Conservation (phyloP, 2,329 filamentous ascomycete genomes). For the Cercospora beticola region DNA sequence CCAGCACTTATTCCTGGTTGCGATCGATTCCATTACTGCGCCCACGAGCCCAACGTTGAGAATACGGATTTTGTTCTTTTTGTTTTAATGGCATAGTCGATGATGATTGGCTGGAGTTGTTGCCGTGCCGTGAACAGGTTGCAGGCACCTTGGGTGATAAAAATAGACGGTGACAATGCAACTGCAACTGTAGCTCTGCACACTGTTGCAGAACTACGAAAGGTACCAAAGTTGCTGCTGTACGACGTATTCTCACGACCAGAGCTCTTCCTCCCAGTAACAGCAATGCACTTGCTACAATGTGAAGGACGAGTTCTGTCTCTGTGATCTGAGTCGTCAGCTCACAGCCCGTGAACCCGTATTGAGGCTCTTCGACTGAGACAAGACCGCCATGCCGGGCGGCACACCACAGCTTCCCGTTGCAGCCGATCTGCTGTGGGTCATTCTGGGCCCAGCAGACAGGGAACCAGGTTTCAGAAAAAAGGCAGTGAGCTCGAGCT, state of each 20-base stretch:
- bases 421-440: not conserved
- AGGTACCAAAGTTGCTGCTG: not conserved
- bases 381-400: not conserved
- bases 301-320: not conserved
- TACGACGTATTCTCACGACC: not conserved
- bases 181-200: too few relatives aligned
- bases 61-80: not conserved
- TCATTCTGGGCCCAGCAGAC: not conserved
- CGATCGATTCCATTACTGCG: not conserved
- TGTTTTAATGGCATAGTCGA: not conserved
- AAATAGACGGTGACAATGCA: not conserved
- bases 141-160: not conserved
- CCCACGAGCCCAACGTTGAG: not conserved
- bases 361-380: not conserved
- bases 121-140: not conserved
- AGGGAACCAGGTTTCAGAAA: conserved; percentile 1
- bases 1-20: not conserved
- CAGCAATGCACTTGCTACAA: not conserved
- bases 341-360: not conserved
- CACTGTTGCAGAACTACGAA: not conserved
- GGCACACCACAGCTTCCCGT: not conserved
- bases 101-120: conserved; percentile 1
- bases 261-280: not conserved
- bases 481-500: not conserved
- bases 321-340: not conserved